Base-by-base conservation (phyloP, 179 eudicot species). In the Vitellaria paradoxa region DNA sequence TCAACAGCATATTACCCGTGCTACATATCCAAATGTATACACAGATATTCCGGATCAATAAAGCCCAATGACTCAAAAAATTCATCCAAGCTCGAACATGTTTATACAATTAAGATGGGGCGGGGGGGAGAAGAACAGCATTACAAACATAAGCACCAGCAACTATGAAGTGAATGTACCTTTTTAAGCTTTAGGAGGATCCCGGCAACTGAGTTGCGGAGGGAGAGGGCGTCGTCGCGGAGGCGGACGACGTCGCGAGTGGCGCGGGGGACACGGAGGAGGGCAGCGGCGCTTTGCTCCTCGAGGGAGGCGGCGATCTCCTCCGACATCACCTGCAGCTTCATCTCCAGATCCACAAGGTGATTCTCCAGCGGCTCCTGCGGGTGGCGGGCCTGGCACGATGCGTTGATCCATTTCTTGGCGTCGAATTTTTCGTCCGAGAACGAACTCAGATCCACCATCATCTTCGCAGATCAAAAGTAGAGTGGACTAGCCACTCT, bases 181-280 rank as follows among this genome's bases (percentile, higher is more conserved):
- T 90, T 90, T 72, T 83, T 90, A 74, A 94, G 96, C 72, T 84
- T 91, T 17, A 55, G 84, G 57, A 94, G 90, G 70, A 93, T 93
- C 11, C 88, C 73, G 56, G 93, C 89, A 59, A 91, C 93, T 9
- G 96, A 89, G 1, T 87, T 84, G 52, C 98, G 97, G 45, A 94
- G 90, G 1, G 94, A 84, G 56, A 88, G 67, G 21, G 97, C 97
- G 70, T 94, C 97, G 50, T 94, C 98, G 11, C 97, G 93, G 72
- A 94, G 92, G 75, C 97, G 94, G 68, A 89, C 64, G 74, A 93
- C 97, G 61, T 94, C 97, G 18, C 98, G 96, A 0, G 93, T 85
- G 81, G 98, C 97, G 21, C 97, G 93, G 62, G 98, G 98, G n/a
- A 94, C 94, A 8, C 98, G 98, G 73, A 93, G 91, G 77, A 94